Conservation (phyloP, 2,329 filamentous ascomycete genomes). For the Fusarium sp. region DNA sequence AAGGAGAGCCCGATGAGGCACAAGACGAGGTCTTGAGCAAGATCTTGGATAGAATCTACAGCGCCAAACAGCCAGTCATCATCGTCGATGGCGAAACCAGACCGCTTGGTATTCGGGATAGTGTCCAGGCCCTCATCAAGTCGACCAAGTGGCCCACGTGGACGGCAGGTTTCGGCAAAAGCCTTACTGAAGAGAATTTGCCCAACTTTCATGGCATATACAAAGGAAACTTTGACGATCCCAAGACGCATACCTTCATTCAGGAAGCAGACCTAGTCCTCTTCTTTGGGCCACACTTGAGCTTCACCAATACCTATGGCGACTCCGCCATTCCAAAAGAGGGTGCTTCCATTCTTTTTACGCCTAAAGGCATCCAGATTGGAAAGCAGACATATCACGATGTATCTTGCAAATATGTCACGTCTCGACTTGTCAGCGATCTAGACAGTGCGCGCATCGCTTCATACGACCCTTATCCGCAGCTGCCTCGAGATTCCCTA, state of each 20-base stretch:
- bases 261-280: slow-evolving; percentile 62
- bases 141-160: slow-evolving; percentile 63
- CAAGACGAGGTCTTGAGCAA: slow-evolving; percentile 40
- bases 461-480: background rate
- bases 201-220: slow-evolving; percentile 5
- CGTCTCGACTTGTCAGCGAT: background rate
- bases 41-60: slow-evolving; percentile 61
- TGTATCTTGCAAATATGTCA: background rate
- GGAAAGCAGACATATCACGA: background rate
- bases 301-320: slow-evolving; percentile 62
- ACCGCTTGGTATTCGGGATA: slow-evolving; percentile 58
- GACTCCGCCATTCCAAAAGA: slow-evolving; percentile 56
- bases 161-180: background rate
- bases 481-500: background rate
- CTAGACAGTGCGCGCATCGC: background rate
- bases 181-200: background rate
- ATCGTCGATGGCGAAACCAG: slow-evolving; percentile 67
- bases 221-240: background rate
- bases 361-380: background rate
- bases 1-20: background rate
- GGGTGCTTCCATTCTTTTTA: slow-evolving; percentile 56
- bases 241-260: slow-evolving; percentile 55
- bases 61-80: slow-evolving; percentile 64
- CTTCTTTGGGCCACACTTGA: slow-evolving; percentile 63
- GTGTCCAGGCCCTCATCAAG: slow-evolving; percentile 60